Evolutionary conservation across 768 basidiomycete genomes (phyloP), one percentile per base, ranked within the genome.

Genomic region (Kwoniella botswanensis): DNA sequence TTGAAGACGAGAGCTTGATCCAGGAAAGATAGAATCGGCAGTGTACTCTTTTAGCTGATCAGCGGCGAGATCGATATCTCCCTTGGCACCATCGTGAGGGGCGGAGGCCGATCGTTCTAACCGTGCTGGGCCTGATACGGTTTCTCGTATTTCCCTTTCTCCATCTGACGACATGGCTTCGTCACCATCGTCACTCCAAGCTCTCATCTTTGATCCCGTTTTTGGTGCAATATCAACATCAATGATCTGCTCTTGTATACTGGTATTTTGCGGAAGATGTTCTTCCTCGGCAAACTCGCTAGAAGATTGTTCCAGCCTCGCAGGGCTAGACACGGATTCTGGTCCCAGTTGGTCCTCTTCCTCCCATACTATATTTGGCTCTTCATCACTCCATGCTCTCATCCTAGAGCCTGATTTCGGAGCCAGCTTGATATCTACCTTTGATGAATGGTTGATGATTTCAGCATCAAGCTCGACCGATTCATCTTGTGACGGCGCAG

Each of bases 121-220:
- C 1, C 24, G 4, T 13, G 57, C 57, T 13, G 57, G 57, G 15
- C 57, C 6, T 5, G 57, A 26, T 59, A 59, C 15, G 7, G 43
- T 5, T 18, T 63, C 15, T n/a, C 46, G 46, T 12, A 50, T 63
- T 15, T 9, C 43, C 60, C 15, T 42, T 5, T 35, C 43, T 58
- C 9, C 17, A 9, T 58, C 17, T 6, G 57, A 9, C 17, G 15
- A 13, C 13, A 42, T 60, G 24, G 26, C 1, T 21, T 44, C 15
- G n/a, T 59, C 65, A 11, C 53, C 56, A 15, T 24, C 65, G 21
- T 58, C 55, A 17, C 56, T 56, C 65, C 53, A 63, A 12, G 43
- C 61, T 21, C 61, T 35, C 61, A 63, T 46, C 43, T 63, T 63
- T 13, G 61, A 44, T 12, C 21, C 43, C 0, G 5, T 18, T 26